Conservation (phyloP, 495 filamentous ascomycete genomes). For the Bryoglossum gracile region DNA sequence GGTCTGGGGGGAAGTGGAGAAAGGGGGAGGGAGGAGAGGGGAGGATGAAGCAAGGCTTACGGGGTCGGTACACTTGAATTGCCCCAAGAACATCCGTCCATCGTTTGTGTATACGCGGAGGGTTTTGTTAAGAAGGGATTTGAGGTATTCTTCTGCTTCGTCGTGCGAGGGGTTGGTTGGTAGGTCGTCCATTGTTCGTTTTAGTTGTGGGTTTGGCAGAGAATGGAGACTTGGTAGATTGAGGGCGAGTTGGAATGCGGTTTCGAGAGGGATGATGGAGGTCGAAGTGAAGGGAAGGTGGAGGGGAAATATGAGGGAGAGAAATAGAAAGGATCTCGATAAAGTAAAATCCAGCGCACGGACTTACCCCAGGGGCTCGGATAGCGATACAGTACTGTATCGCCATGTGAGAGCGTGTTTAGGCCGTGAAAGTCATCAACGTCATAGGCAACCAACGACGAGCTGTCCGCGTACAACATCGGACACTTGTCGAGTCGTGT, state of each 20-base stretch:
- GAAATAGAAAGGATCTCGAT: not conserved
- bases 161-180: too few species aligned
- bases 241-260: slow-evolving; percentile 1
- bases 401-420: slow-evolving; percentile 9
- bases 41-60: slow-evolving; percentile 36
- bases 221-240: not conserved
- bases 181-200: slow-evolving; percentile 32
- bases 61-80: slow-evolving; percentile 90
- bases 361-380: too few species aligned
- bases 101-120: slow-evolving; percentile 79
- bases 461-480: too few species aligned
- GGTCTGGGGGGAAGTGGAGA: not conserved
- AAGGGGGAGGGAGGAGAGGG: slow-evolving; percentile 34
- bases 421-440: slow-evolving; percentile 5
- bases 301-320: not conserved
- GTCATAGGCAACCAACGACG: slow-evolving; percentile 10
- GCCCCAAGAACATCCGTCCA: slow-evolving; percentile 78
- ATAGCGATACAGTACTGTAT: slow-evolving; percentile 1
- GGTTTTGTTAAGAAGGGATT: slow-evolving; percentile 54
- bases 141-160: slow-evolving; percentile 36
- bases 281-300: not conserved
- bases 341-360: not conserved
- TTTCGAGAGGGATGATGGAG: not conserved
- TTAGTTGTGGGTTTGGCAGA: not conserved
- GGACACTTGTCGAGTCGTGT: too few species aligned